These are phyloP conservation scores for Diddensiella santjacobensis DNA, from an alignment of 805 yeast genomes.

Conservation along the genomic window DNA sequence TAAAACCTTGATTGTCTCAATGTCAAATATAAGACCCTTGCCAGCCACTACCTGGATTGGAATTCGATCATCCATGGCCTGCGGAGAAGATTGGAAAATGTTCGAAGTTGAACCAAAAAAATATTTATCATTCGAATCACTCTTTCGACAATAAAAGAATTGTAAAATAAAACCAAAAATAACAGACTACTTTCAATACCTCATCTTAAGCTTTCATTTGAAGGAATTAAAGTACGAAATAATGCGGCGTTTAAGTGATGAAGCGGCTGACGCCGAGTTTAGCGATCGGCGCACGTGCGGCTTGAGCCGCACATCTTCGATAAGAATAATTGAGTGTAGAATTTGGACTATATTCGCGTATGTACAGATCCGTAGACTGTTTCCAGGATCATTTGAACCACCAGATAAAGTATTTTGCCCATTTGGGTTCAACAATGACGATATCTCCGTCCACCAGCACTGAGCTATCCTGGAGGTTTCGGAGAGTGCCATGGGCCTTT, in stretches of 20 bases:
- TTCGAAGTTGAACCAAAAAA: neutral
- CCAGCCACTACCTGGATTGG: slow-evolving; percentile 40
- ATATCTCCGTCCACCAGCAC: slow-evolving; percentile 62
- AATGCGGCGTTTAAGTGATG: too few species aligned
- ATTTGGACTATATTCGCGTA: too few species aligned
- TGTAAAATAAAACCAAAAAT: too few species aligned
- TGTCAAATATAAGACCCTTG: slow-evolving; percentile 54
- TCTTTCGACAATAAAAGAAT: too few species aligned
- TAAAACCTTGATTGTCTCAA: slow-evolving; percentile 49
- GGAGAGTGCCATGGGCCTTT: slow-evolving; percentile 59
- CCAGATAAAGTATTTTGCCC: slow-evolving; percentile 74
- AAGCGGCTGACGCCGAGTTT: neutral
- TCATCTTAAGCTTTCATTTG: neutral
- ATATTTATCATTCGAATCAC: too few species aligned
- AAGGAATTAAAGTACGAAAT: too few species aligned
- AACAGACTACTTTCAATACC: too few species aligned
- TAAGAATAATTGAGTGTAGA: neutral
- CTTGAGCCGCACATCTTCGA: neutral
- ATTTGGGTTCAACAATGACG: slow-evolving; percentile 77
- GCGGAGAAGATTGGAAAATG: neutral
- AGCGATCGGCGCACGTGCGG: neutral
- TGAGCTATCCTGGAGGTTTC: slow-evolving; percentile 36
- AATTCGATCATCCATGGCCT: slow-evolving; percentile 17
- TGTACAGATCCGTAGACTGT: too few species aligned
- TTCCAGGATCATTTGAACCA: slow-evolving; percentile 25